Evolutionary conservation across 2,329 filamentous ascomycete genomes (phyloP).

Genomic region (Pyrenophora tritici-repentis): DNA sequence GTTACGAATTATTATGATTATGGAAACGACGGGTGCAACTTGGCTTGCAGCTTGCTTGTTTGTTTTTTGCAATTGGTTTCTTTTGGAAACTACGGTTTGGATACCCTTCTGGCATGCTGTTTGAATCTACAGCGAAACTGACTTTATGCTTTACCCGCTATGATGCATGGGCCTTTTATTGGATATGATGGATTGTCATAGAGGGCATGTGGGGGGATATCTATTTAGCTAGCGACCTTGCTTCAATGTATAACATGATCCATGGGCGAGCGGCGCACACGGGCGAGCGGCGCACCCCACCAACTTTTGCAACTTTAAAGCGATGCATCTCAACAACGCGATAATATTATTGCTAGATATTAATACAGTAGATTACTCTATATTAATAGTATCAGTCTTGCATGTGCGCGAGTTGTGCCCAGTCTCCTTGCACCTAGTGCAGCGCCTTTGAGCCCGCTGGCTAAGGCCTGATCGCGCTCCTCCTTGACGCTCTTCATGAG

Average conservation of each 20-base stretch:
- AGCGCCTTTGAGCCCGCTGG: too few relatives aligned
- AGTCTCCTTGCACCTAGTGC: too few relatives aligned
- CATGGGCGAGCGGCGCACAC: too few relatives aligned
- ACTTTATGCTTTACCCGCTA: neutral
- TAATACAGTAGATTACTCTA: too few relatives aligned
- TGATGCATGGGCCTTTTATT: neutral
- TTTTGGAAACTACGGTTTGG: constrained; percentile 11
- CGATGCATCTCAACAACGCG: too few relatives aligned
- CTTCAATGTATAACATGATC: constrained; percentile 19
- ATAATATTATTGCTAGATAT: too few relatives aligned
- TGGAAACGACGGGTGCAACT: constrained; percentile 5
- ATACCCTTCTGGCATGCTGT: constrained; percentile 21
- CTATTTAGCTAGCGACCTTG: constrained; percentile 8
- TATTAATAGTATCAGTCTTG: too few relatives aligned
- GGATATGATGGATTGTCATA: neutral
- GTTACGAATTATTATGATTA: constrained; percentile 18
- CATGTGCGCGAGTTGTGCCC: too few relatives aligned
- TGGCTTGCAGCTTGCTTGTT: neutral
- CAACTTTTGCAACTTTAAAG: too few relatives aligned
- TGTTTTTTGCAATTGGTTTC: neutral
- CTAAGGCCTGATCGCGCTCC: too few relatives aligned
- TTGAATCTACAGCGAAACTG: constrained; percentile 4
- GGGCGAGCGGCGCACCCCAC: too few relatives aligned
- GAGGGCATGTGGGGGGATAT: neutral
- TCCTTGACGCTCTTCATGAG: too few relatives aligned